Evolutionary conservation across 2,329 filamentous ascomycete genomes (phyloP).

Genomic region (Claviceps paspali): DNA sequence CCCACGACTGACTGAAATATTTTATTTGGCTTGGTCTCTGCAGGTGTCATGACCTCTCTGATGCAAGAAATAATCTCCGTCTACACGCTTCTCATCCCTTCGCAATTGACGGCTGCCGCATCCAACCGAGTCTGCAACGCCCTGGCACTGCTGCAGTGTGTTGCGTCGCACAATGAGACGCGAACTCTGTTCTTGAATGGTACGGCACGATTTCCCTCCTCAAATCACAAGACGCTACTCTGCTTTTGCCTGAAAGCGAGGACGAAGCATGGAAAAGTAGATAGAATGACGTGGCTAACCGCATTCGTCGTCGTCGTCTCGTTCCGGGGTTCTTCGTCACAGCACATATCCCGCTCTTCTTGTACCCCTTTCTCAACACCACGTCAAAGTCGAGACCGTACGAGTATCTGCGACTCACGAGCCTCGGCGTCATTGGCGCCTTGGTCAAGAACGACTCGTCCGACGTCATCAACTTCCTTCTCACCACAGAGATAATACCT

Average conservation of each 20-base stretch:
- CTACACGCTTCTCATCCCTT: slow-evolving; percentile 90
- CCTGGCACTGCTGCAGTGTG: slow-evolving; percentile 85
- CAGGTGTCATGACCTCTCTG: slow-evolving; percentile 94
- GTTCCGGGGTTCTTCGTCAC: slow-evolving; percentile 4
- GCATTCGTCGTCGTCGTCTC: no score
- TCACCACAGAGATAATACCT: slow-evolving; percentile 97
- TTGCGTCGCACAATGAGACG: slow-evolving; percentile 94
- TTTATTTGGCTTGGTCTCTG: no score
- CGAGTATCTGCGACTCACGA: slow-evolving; percentile 91
- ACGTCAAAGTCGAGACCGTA: slow-evolving; percentile 96
- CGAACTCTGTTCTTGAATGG: slow-evolving; percentile 85
- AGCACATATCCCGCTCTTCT: slow-evolving; percentile 95
- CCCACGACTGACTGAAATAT: no score
- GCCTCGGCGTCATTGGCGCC: slow-evolving; percentile 88
- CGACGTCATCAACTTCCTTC: slow-evolving; percentile 95
- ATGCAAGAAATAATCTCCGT: slow-evolving; percentile 98
- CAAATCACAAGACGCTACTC: no score
- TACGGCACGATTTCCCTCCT: slow-evolving; percentile 24
- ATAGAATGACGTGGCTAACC: slow-evolving; percentile 1
- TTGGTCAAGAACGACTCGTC: slow-evolving; percentile 97
- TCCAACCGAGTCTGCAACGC: slow-evolving; percentile 97
- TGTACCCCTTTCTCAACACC: slow-evolving; percentile 97
- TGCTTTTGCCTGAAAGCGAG: no score
- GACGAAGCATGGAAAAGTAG: not conserved
- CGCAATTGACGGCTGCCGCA: slow-evolving; percentile 90